Conservation (phyloP, 805 yeast species). For the Saccharomycopsis sp. region DNA sequence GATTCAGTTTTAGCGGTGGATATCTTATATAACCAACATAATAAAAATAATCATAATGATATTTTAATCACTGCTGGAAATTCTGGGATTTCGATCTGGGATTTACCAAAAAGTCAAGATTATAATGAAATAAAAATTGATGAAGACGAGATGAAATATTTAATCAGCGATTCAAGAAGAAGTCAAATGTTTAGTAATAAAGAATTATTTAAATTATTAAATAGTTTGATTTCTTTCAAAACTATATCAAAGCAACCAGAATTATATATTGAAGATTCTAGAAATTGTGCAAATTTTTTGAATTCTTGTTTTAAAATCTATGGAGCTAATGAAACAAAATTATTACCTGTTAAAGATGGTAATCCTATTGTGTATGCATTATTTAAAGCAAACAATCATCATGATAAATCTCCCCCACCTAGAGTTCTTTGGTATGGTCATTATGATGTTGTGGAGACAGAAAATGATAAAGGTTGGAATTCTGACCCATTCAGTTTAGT, state of each 20-base stretch:
- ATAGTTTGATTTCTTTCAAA: constrained; percentile 51
- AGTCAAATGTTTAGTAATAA: background rate
- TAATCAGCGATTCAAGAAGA: too few species aligned
- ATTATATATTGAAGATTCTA: constrained; percentile 62
- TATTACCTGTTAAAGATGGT: constrained; percentile 65
- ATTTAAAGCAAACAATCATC: constrained; percentile 35
- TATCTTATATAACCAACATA: constrained; percentile 17
- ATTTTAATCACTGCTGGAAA: constrained; percentile 15
- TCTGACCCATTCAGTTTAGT: constrained; percentile 71
- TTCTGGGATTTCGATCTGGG: constrained; percentile 16
- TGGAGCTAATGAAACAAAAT: constrained; percentile 59
- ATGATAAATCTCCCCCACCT: constrained; percentile 21
- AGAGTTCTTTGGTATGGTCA: constrained; percentile 87
- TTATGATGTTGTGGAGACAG: constrained; percentile 87
- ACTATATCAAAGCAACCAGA: constrained; percentile 72
- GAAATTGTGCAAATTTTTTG: constrained; percentile 77
- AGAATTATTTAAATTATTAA: constrained; percentile 46
- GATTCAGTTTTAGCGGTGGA: constrained; percentile 14
- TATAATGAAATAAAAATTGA: background rate
- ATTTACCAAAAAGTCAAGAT: constrained; percentile 9
- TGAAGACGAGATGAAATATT: background rate
- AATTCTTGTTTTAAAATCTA: constrained; percentile 48
- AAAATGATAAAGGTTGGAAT: constrained; percentile 51
- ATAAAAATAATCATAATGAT: constrained; percentile 5
- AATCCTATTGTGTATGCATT: constrained; percentile 80